Percentiles rank a stretch among this genome's conserved stretches.
phyloP scores from a whole-genome alignment of 805 yeast species.

The Soucietia sequanensis region DNA sequence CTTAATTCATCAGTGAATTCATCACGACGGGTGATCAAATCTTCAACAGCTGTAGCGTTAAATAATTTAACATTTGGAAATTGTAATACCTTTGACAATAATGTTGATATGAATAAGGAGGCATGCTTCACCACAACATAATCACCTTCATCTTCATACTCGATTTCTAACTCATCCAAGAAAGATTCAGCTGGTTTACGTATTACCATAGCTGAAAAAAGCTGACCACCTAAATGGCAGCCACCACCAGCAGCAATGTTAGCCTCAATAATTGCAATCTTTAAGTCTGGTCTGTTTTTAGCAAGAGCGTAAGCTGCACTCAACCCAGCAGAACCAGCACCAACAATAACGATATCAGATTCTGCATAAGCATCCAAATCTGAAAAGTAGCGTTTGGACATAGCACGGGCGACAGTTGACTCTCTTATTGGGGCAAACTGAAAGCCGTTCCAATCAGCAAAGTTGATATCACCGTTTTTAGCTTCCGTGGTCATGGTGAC shows the following conservation, averaged over 20 bases:
- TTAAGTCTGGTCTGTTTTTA: conserved; percentile 71
- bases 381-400: conserved; percentile 71
- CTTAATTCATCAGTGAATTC: conserved; percentile 54
- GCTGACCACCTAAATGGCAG: conserved; percentile 74
- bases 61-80: conserved; percentile 75
- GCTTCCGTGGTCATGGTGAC: conserved; percentile 18
- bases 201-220: conserved; percentile 75
- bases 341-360: conserved; percentile 70
- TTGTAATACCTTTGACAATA: conserved; percentile 63
- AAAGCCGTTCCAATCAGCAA: conserved; percentile 67
- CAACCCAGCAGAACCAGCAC: conserved; percentile 77
- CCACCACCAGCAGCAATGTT: conserved; percentile 82
- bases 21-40: conserved; percentile 68
- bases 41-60: conserved; percentile 81
- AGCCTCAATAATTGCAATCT: conserved; percentile 71
- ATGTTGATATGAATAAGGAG: conserved; percentile 70
- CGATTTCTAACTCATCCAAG: conserved; percentile 60
- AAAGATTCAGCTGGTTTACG: conserved; percentile 77
- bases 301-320: conserved; percentile 75
- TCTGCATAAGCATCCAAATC: conserved; percentile 75
- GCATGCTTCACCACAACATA: conserved; percentile 81
- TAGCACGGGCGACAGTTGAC: conserved; percentile 76
- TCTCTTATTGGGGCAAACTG: conserved; percentile 72
- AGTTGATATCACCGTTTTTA: conserved; percentile 23
- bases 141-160: conserved; percentile 77